Evolutionary conservation across 1,284 basidiomycete species (phyloP).

Genomic region (Leccinum subfulvum): DNA sequence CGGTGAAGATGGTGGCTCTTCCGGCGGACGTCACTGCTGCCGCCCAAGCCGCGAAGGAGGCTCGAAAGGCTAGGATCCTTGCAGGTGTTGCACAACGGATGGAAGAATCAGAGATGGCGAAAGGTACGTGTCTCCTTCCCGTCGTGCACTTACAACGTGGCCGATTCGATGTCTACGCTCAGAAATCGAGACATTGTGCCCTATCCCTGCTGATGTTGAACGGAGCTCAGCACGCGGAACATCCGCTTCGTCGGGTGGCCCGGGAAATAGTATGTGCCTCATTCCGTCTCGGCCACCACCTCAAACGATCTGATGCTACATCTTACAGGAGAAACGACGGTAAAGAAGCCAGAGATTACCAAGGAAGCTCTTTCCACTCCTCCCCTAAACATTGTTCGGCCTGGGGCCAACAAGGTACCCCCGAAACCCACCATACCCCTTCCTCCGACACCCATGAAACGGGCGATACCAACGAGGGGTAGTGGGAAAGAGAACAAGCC

Average conservation of each 20-base stretch:
- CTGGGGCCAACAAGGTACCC: constrained; percentile 11
- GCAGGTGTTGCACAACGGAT: not conserved
- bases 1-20: constrained; percentile 8
- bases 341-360: not conserved
- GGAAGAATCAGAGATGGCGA: not conserved
- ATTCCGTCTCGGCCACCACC: not conserved
- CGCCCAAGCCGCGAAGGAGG: constrained; percentile 9
- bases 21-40: constrained; percentile 2
- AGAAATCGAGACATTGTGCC: constrained; percentile 2
- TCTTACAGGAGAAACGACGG: constrained; percentile 5
- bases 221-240: not conserved
- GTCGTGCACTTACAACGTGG: not conserved
- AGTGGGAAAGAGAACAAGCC: constrained; percentile 24
- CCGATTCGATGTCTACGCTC: constrained; percentile 2
- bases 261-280: constrained; percentile 7
- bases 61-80: not conserved
- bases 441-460: constrained; percentile 11
- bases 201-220: not conserved
- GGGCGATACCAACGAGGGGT: constrained; percentile 4
- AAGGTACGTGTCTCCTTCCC: constrained; percentile 11
- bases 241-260: not conserved
- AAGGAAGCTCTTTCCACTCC: constrained; percentile 4
- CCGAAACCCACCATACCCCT: constrained; percentile 4
- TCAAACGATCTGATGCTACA: not conserved
- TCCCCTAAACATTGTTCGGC: constrained; percentile 2